Conservation (phyloP, 2,329 filamentous ascomycete genomes). For the Myriosclerotinia duriaeana region DNA sequence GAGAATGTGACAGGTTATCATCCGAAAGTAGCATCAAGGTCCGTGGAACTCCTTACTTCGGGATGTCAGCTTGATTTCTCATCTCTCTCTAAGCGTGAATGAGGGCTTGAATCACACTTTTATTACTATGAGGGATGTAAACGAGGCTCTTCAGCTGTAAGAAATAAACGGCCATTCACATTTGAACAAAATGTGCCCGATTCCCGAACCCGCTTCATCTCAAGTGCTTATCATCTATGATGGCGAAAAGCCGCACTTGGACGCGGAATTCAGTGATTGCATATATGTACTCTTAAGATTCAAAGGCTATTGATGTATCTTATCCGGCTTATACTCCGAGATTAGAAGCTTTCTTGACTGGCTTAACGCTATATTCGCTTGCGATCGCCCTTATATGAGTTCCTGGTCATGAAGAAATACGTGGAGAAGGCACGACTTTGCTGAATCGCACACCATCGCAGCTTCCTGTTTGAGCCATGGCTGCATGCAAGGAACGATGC, state of each 20-base stretch:
- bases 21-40: not conserved
- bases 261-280: not conserved
- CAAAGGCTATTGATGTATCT: not conserved
- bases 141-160: not conserved
- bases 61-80: not conserved
- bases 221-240: constrained; percentile 4
- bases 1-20: not conserved
- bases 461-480: constrained; percentile 23
- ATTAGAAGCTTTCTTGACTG: constrained; percentile 5
- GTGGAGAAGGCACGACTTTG: constrained; percentile 8
- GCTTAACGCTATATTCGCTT: not conserved
- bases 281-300: not conserved
- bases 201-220: not conserved
- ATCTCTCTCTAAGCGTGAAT: not conserved
- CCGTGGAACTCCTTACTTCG: not conserved
- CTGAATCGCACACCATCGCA: constrained; percentile 1
- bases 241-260: not conserved
- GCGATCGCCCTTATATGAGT: not conserved
- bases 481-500: constrained; percentile 15
- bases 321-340: not conserved
- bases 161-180: not conserved
- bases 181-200: not conserved
- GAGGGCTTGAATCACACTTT: not conserved
- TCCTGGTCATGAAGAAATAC: not conserved
- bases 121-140: not conserved